Base-by-base conservation (phyloP, 345 rosid species). In the Acer campestre region DNA sequence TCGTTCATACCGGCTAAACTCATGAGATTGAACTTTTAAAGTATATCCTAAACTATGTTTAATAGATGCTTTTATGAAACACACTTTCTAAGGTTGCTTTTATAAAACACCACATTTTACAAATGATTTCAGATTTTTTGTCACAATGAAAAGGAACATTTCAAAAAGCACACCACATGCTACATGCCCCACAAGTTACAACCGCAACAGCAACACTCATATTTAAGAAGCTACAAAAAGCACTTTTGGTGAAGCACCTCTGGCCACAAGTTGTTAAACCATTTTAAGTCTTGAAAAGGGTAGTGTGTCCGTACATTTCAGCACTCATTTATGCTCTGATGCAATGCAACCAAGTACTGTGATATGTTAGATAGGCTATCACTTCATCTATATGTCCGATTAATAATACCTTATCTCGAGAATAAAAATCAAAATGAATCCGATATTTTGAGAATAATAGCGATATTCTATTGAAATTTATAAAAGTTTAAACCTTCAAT, bases 271-370 rank as follows among this genome's bases (percentile, higher is more conserved):
- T 46, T 46, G 49, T 10, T 46, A 46, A 40, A 10, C 58, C 56
- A 0, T 16, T 51, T 51, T 7, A 51, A 51, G 18, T 51, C 58
- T 51, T 5, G n/a, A 51, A 14, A 51, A 51, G 58, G 18, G n/a
- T 51, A 51, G 16, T 16, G 7, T 53, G n/a, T 53, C 16, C 0
- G 58, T 53, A 53, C n/a, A 53, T 51, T 51, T 51, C 18, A 46
- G 49, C 49, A 46, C 49, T 46, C 49, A 10, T 46, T 46, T 46
- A 46, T 9, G 12, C 49, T 46, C 13, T 11, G 10, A 46, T 46
- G 49, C 44, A 23, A 48, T 42, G 46, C 46, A 42, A 42, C 83
- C 83, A 74, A 79, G 74, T 77, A 56, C n/a, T 29, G 17, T 14
- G 69, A 72, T 51, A 51, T 3, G 56, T 51, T 51, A 14, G 1